Evolutionary conservation across 2,329 filamentous ascomycete genomes (phyloP).

Genomic region (Tolypocladium inflatum): DNA sequence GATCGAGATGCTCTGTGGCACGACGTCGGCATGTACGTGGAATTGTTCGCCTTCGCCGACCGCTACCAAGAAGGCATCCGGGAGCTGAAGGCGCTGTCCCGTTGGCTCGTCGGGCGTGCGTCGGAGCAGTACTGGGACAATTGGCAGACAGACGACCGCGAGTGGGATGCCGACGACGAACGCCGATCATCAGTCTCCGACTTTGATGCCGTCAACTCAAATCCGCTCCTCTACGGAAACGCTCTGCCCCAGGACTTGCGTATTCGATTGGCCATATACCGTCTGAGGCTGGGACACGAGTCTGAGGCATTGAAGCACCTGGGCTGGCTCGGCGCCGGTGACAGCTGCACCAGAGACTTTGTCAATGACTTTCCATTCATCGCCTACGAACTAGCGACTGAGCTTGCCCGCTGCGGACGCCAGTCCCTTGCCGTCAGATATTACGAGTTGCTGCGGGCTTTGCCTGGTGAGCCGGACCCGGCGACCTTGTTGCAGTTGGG

Average conservation of each 20-base stretch:
- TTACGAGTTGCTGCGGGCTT: constrained; percentile 42
- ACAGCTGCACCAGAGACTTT: constrained; percentile 30
- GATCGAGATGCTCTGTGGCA: constrained; percentile 54
- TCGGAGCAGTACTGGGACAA: constrained; percentile 71
- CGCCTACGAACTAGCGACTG: constrained; percentile 56
- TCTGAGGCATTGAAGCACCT: constrained; percentile 68
- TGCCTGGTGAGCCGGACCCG: constrained; percentile 40
- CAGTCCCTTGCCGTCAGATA: constrained; percentile 38
- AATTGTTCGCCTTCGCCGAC: constrained; percentile 60
- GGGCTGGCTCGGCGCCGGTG: constrained; percentile 58
- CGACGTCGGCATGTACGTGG: constrained; percentile 76
- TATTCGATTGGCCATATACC: constrained; percentile 73
- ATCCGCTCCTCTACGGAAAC: constrained; percentile 54
- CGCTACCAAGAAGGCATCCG: constrained; percentile 56
- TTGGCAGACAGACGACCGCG: constrained; percentile 65
- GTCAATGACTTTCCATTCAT: constrained; percentile 66
- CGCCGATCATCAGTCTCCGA: constrained; percentile 54
- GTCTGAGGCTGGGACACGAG: constrained; percentile 59
- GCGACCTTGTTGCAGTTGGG: constrained; percentile 47
- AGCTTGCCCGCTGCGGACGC: constrained; percentile 25
- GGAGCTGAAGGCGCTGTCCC: constrained; percentile 60
- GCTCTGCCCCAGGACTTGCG: constrained; percentile 74
- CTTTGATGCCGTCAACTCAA: constrained; percentile 47
- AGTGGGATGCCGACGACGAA: constrained; percentile 72
- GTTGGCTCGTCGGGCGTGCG: constrained; percentile 74